Evolutionary conservation across 805 yeast species (phyloP).

Genomic region (Brettanomyces custersianus): DNA sequence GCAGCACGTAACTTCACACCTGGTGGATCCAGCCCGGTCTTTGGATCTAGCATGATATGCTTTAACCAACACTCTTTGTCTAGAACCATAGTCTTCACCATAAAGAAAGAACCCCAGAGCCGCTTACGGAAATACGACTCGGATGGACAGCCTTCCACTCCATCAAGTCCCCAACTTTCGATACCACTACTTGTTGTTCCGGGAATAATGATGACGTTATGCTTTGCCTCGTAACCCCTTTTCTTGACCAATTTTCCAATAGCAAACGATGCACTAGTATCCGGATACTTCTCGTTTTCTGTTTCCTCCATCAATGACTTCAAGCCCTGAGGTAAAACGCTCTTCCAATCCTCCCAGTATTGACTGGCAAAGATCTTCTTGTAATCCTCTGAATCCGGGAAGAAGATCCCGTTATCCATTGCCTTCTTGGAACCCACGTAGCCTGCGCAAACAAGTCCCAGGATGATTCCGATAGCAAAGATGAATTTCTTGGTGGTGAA

Average conservation of each 20-base stretch:
- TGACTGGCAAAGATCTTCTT: conserved; percentile 48
- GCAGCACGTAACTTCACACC: conserved; percentile 78
- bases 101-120: conserved; percentile 94
- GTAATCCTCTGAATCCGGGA: conserved; percentile 44
- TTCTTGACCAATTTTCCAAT: conserved; percentile 63
- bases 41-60: conserved; percentile 81
- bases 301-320: conserved; percentile 51
- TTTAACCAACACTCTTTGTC: conserved; percentile 92
- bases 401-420: conserved; percentile 27
- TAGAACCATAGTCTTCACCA: conserved; percentile 85
- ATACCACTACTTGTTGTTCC: conserved; percentile 94
- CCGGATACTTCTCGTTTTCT: conserved; percentile 37
- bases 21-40: conserved; percentile 90
- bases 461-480: conserved; percentile 51
- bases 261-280: conserved; percentile 75
- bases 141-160: conserved; percentile 73
- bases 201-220: conserved; percentile 88
- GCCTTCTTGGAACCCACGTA: conserved; percentile 44
- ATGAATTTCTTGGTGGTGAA: conserved; percentile 8
- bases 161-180: conserved; percentile 84
- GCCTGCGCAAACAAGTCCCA: conserved; percentile 60
- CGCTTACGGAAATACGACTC: conserved; percentile 81
- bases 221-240: conserved; percentile 40
- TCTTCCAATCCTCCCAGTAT: conserved; percentile 65
- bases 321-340: conserved; percentile 57